Percentiles rank a stretch among this genome's conserved stretches.
Conservation (phyloP, 2,329 filamentous ascomycete genomes). For the Calonectria multiphialidica region DNA sequence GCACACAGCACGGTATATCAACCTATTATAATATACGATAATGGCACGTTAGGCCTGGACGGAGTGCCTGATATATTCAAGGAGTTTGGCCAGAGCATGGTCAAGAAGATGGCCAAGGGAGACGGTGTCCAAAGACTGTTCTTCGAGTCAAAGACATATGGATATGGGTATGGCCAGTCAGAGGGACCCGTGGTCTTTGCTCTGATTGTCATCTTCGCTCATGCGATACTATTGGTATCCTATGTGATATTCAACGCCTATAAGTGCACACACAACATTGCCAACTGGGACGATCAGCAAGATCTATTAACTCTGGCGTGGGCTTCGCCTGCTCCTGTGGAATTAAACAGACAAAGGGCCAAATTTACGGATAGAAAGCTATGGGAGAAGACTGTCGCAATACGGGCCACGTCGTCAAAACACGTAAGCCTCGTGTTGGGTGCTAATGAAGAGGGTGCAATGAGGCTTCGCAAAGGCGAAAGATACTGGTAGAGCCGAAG, state of each 20-base stretch:
- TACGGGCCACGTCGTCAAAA: not conserved
- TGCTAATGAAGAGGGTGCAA: not conserved
- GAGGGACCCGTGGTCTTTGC: not conserved
- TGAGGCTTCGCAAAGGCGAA: not conserved
- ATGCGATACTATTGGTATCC: not conserved
- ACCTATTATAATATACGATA: too few relatives aligned
- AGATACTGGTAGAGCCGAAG: not conserved
- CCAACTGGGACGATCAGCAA: not conserved
- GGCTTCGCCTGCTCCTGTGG: not conserved
- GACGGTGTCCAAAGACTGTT: too few relatives aligned
- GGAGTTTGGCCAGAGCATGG: too few relatives aligned
- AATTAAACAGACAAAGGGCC: not conserved
- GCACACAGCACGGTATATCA: too few relatives aligned
- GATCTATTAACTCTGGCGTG: not conserved
- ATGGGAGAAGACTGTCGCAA: not conserved
- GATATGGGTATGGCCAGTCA: not conserved
- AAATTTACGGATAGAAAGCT: not conserved
- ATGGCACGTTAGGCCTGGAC: too few relatives aligned
- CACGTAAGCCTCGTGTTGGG: not conserved
- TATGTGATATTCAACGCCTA: not conserved
- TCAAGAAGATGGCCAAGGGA: too few relatives aligned
- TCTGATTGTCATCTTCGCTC: not conserved
- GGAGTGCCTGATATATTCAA: too few relatives aligned
- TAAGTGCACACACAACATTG: not conserved
- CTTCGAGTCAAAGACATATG: not conserved